These are phyloP conservation scores for Saccharomycopsis guyanensis DNA, from an alignment of 805 yeast genomes.

Conservation along the genomic window DNA sequence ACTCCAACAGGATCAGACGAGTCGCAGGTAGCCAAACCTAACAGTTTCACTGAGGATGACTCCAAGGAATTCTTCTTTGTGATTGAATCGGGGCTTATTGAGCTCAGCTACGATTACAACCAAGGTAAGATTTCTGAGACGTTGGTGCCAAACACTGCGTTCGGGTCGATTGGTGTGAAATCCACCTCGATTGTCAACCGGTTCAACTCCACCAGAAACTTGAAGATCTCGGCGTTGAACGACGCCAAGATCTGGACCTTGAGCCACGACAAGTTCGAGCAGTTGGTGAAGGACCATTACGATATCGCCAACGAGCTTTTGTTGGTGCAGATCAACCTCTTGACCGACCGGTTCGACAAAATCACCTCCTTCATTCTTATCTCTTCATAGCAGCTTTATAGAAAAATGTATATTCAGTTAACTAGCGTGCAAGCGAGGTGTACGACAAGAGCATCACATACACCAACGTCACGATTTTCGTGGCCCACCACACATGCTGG, in stretches of 20 bases:
- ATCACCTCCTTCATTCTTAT: slow-evolving; percentile 39
- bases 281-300: slow-evolving; percentile 31
- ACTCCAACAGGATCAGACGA: not conserved
- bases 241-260: slow-evolving; percentile 37
- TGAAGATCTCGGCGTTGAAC: slow-evolving; percentile 29
- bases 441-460: slow-evolving; percentile 33
- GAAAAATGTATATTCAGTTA: not conserved
- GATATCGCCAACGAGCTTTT: slow-evolving; percentile 32
- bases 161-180: slow-evolving; percentile 48
- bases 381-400: slow-evolving; percentile 23
- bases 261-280: slow-evolving; percentile 27
- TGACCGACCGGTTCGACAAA: slow-evolving; percentile 39
- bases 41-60: not conserved
- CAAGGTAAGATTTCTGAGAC: slow-evolving; percentile 37
- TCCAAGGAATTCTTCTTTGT: slow-evolving; percentile 36
- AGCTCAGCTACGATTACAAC: slow-evolving; percentile 38
- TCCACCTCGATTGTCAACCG: slow-evolving; percentile 8
- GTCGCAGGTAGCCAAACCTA: not conserved
- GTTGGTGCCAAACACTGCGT: slow-evolving; percentile 66
- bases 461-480: slow-evolving; percentile 46
- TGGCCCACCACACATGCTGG: slow-evolving; percentile 95
- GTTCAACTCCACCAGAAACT: slow-evolving; percentile 33
- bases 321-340: slow-evolving; percentile 33
- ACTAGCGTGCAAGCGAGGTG: not conserved
- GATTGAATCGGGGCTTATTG: slow-evolving; percentile 40